Base-by-base conservation (phyloP, 306 rosid species). In the Vigna reflexopilosa region DNA sequence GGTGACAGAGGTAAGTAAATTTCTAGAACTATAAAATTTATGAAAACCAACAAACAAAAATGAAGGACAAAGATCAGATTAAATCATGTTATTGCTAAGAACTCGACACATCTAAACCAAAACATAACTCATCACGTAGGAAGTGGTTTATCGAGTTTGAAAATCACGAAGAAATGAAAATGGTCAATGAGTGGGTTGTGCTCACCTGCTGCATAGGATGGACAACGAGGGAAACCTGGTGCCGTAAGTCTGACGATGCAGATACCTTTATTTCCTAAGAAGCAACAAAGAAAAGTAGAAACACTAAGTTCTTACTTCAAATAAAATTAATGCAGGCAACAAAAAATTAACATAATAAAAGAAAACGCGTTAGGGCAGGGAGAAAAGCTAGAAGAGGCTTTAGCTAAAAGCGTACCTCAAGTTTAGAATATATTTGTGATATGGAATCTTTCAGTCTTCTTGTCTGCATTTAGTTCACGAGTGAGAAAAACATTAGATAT, bases 161-260 rank as follows among this genome's bases (percentile, higher is more conserved):
- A 57, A 57, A 42, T 42, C 13, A 42, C 47, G 15, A 4, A 40
- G n/a, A 61, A 77, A 61, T 56, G 40, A 78, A 73, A 42, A 45
- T 8, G 12, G 80, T 42, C 14, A 75, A 67, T 2, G 50, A 19
- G 70, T 57, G 48, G 63, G 54, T 66, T 52, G 67, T 61, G 71
- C 73, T 70, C 72, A 93, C 99, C 98, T 95, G 99, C 88, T 87
- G 98, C 98, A 95, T 95, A 59, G 99, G 99, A 62, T 94, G 97
- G 78, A 95, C 96, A 49, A 95, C 83, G 78, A 93, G 95, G 48
- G 97, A 95, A 67, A 91, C 96, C 83, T 91, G 96, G 76, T 95
- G 99, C 72, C 99, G 91, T 71, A 93, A 76, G 77, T 95, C 99
- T 7, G 97, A 91, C 54, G 66, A 62, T 56, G 89, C 96, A 14